A percentile compares a stretch with the other conserved stretches of the same genome.
phyloP scores from a whole-genome alignment of 305 asterid genomes.

The Fraxinus paxiana region DNA sequence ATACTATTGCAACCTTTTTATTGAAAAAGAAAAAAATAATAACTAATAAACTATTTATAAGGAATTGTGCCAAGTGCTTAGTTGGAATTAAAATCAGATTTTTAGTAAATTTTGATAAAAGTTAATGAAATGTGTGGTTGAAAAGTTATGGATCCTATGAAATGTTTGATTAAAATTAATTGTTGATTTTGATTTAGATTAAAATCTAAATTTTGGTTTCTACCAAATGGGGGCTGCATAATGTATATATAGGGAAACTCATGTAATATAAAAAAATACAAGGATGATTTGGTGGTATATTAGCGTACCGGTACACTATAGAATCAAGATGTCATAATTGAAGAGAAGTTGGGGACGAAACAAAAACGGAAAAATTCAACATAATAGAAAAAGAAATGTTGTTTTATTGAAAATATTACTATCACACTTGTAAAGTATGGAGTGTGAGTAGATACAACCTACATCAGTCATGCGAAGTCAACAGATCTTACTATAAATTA shows the following conservation, averaged over 20 bases:
- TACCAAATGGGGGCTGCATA: no score
- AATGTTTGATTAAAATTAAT: no score
- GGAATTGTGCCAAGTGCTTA: no score
- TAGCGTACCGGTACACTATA: not conserved
- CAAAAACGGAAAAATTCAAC: not conserved
- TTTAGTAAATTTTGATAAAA: no score
- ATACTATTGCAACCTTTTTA: no score
- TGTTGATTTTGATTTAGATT: no score
- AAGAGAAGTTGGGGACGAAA: not conserved
- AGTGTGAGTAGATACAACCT: not conserved
- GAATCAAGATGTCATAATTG: not conserved
- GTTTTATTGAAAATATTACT: not conserved
- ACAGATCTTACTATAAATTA: not conserved
- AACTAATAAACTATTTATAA: no score
- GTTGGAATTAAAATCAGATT: no score
- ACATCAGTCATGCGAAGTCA: not conserved
- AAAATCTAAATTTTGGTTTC: no score
- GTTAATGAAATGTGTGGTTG: no score
- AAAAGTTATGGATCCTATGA: no score
- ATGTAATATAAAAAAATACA: not conserved
- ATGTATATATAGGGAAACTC: not conserved
- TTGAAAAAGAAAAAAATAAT: no score
- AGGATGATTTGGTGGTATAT: not conserved
- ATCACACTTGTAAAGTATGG: not conserved
- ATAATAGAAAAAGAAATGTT: not conserved